Evolutionary conservation across 2,329 filamentous ascomycete species (phyloP), one percentile per base, ranked within the genome.

Genomic region (Fusarium sambucinum): DNA sequence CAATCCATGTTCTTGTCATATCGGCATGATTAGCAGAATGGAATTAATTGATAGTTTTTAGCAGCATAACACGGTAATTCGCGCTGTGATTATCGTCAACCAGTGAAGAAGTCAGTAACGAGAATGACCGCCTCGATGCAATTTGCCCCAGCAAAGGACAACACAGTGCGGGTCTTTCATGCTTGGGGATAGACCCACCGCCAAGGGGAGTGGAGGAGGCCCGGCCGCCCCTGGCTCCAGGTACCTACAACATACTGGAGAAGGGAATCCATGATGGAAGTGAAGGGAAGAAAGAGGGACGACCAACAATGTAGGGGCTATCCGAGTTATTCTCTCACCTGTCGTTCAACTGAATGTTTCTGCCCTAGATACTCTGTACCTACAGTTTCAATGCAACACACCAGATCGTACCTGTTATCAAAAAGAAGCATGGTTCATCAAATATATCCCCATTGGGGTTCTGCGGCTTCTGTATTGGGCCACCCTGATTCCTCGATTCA

Each of bases 401-500:
- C 47, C 47, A 40, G 47, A 51, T 51, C 47, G 47, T 51, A 51
- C 40, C 47, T 51, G 33, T 38, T 51, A 40, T 51, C 53, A 32
- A 45, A 64, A 54, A 44, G 41, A 27, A 59, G 44, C 25, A 63
- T 63, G 32, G 42, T 46, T 40, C 46, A 50, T 41, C 44, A 47
- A 37, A 45, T 50, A 37, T 35, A 38, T 50, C 65, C 47, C 50
- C 19, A 66, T 69, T 66, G n/a, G 66, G 65, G 35, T 52, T 53
- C 64, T 48, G 61, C 46, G 65, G 63, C 40, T 69, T 42, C 65
- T 69, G 44, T 50, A 69, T 69, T 57, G 40, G 56, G 66, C 30
- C 42, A 38, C 66, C 44, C 50, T 46, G 41, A 56, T 60, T 48
- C 38, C 55, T 66, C 65, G 58, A 69, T 57, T 66, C 60, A 68